Evolutionary conservation across 2,329 filamentous ascomycete species (phyloP).

Genomic region (Sclerotinia borealis): DNA sequence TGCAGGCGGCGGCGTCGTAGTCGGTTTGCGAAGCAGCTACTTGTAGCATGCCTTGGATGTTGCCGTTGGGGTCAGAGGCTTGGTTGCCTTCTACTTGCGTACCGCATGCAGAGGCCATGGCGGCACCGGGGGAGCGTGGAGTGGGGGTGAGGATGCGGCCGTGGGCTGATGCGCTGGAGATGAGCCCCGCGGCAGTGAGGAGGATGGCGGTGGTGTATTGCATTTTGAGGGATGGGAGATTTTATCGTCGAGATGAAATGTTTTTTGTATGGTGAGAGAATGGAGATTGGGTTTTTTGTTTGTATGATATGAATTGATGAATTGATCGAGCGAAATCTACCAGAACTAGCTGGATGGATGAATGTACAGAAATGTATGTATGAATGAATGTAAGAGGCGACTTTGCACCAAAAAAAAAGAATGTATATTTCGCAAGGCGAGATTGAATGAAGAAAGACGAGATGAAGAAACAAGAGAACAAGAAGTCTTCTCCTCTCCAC

Average conservation of each 20-base stretch:
- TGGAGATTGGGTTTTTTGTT: neutral
- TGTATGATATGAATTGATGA: neutral
- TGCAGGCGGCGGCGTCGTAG: constrained; percentile 28
- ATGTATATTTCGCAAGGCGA: neutral
- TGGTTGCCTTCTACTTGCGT: constrained; percentile 36
- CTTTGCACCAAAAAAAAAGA: constrained; percentile 10
- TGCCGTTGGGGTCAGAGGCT: constrained; percentile 25
- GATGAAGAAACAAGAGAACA: constrained; percentile 1
- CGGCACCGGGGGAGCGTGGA: constrained; percentile 38
- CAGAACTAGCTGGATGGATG: constrained; percentile 14
- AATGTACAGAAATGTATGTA: neutral
- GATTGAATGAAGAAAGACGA: constrained; percentile 2
- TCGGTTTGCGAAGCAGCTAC: constrained; percentile 32
- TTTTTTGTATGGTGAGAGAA: neutral
- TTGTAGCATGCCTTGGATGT: constrained; percentile 34
- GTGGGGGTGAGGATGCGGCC: constrained; percentile 41
- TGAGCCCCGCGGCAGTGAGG: constrained; percentile 22
- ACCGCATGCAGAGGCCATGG: constrained; percentile 39
- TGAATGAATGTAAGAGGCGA: constrained; percentile 13
- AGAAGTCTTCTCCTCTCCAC: neutral
- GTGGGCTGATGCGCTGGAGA: constrained; percentile 41
- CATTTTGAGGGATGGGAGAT: constrained; percentile 15
- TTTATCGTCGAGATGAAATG: neutral
- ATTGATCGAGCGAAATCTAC: constrained; percentile 8
- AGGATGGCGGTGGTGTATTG: constrained; percentile 25